Evolutionary conservation across 495 filamentous ascomycete genomes (phyloP), one percentile per base, ranked within the genome.

Genomic region (Bathelium albidoporum): DNA sequence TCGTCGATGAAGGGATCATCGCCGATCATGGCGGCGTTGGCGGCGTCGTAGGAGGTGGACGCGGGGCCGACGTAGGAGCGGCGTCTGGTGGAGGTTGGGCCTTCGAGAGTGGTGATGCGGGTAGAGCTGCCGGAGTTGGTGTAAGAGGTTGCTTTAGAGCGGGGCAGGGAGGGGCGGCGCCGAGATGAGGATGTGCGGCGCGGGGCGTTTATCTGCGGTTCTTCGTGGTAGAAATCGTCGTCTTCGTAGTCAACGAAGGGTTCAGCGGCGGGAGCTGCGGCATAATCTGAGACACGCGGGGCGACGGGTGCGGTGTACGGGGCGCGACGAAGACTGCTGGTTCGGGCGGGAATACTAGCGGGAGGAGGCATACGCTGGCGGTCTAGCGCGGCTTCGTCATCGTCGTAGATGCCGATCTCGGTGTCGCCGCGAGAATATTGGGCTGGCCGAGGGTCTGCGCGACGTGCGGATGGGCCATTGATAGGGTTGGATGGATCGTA

Each of bases 91-190:
- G 59, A n/a, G 32, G 9, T 26, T 2, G 29, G 16, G 11, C 41
- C 53, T 32, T 62, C 60, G 24, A 62, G n/a, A 4, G 24, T 49
- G 43, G 43, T 49, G 44, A 62, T 62, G 22, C 41, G 26, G 5
- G 39, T 28, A 9, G 12, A 18, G 28, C 41, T 44, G 41, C 26
- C 16, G 24, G 39, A 53, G 32, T 62, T 49, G 26, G 16, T 12
- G 36, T 62, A 62, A 22, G 14, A 52, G 39, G 16, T 32, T 20
- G 60, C 1, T 41, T 43, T 61, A 18, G 31, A 10, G 29, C 34
- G 29, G 59, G 41, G 12, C 4, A 52, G 44, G 1, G 3, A 28
- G 18, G 60, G 39, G 24, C n/a, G 60, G 26, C 59, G 31, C 11
- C 43, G 43, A 0, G 39, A 3, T 5, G 41, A 52, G 5, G 41